Evolutionary conservation across 257 asterid species (phyloP), one percentile per base, ranked within the genome.

Genomic region (Penstemon davidsonii): DNA sequence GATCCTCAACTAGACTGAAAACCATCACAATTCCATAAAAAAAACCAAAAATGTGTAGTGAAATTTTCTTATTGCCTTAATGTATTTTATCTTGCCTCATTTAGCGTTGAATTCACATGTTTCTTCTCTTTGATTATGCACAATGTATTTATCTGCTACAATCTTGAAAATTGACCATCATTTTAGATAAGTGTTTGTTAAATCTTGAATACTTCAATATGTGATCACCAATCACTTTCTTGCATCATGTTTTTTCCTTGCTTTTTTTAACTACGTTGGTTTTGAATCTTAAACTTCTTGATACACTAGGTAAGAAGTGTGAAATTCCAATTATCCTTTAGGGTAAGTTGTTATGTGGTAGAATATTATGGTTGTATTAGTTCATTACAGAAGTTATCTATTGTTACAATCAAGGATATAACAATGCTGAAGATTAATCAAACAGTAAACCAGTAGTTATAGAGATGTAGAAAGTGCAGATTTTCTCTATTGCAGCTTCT

Each of bases 31-130:
- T 9, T 3, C 15, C 37, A 63, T 6, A 18, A 10, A 3, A 12
- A 8, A 15, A n/a, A 36, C n/a, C n/a, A n/a, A n/a, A n/a, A n/a
- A n/a, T n/a, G 99, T 93, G 62, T 58, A 54, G 6, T 70, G 38
- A 60, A 15, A 19, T 57, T 74, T 53, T 62, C 73, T 41, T 58
- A 58, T 68, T 62, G 59, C n/a, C 42, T 59, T 60, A 46, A n/a
- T 68, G 46, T 55, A 40, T 68, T 33, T 50, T 49, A 61, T 66
- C 25, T 61, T 47, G 4, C 9, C 44, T 36, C 15, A n/a, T 19
- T 54, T 41, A 41, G 25, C 38, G 5, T 55, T 36, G 39, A 18
- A 6, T 45, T 15, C 9, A 44, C 38, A 43, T 33, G 12, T 4
- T 66, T 50, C 61, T 73, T 56, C 18, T 38, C 19, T 62, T 68